A percentile compares a stretch with the other conserved stretches of the same genome.
phyloP scores from a whole-genome alignment of 805 yeast genomes.

The Candida caryicola region DNA sequence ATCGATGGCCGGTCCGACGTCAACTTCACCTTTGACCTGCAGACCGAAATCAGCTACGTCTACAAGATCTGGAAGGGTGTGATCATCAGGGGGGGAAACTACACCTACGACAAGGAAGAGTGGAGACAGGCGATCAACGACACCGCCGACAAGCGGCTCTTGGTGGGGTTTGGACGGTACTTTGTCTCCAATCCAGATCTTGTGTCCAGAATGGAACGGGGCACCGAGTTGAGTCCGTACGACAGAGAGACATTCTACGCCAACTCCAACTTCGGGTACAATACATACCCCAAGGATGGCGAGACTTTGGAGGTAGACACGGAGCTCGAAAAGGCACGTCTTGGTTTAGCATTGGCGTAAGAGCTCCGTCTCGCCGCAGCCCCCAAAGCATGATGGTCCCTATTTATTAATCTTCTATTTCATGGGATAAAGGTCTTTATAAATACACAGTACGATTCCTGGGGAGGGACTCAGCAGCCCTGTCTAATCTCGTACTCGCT shows the following conservation, averaged over 20 bases:
- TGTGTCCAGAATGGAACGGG: constrained; percentile 40
- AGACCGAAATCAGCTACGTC: constrained; percentile 18
- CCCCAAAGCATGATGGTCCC: no score
- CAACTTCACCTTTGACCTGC: constrained; percentile 21
- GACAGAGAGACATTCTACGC: constrained; percentile 50
- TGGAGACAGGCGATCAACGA: constrained; percentile 10
- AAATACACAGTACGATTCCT: no score
- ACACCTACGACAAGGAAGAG: constrained; percentile 18
- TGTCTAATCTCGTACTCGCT: constrained; percentile 52
- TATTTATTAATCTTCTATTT: no score
- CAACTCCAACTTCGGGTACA: constrained; percentile 22
- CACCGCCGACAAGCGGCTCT: constrained; percentile 16
- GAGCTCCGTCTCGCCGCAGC: no score
- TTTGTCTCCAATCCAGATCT: constrained; percentile 58
- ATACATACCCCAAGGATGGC: constrained; percentile 5
- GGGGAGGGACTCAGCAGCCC: no score
- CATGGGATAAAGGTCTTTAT: no score
- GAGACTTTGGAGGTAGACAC: not conserved
- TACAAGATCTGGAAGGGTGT: constrained; percentile 33
- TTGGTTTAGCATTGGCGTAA: not conserved
- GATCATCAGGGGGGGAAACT: constrained; percentile 24
- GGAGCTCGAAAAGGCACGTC: not conserved
- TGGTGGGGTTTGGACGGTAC: constrained; percentile 46
- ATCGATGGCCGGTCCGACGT: constrained; percentile 34
- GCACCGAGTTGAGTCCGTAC: constrained; percentile 40